These are phyloP conservation scores for Furcasterigmium furcatum DNA, from an alignment of 2,329 filamentous ascomycete genomes.

Conservation along the genomic window DNA sequence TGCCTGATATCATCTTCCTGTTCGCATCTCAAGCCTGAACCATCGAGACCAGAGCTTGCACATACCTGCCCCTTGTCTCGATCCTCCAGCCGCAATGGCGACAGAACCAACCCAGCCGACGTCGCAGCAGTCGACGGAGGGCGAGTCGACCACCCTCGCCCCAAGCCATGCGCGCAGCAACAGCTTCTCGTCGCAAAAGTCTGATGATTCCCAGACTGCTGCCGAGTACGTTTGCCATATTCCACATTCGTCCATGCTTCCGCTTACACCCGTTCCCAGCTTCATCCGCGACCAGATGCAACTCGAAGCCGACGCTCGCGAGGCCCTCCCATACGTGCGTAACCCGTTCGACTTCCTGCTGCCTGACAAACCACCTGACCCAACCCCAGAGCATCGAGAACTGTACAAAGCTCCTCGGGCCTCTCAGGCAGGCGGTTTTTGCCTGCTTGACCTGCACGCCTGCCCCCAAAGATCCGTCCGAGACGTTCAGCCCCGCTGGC, in stretches of 20 bases:
- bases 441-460: slow-evolving; percentile 94
- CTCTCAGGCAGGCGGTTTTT: slow-evolving; percentile 84
- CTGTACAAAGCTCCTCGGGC: slow-evolving; percentile 86
- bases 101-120: not conserved
- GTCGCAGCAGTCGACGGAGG: not conserved
- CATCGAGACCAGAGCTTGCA: too few species aligned
- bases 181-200: slow-evolving; percentile 57
- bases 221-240: slow-evolving; percentile 47
- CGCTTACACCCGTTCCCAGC: slow-evolving; percentile 40
- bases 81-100: not conserved
- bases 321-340: slow-evolving; percentile 86
- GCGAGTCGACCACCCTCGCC: slow-evolving; percentile 6
- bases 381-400: slow-evolving; percentile 76
- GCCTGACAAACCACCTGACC: slow-evolving; percentile 1
- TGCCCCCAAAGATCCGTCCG: slow-evolving; percentile 58
- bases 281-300: slow-evolving; percentile 88
- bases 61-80: too few species aligned
- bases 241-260: not conserved
- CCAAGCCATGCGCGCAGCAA: slow-evolving; percentile 40
- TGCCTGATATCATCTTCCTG: too few species aligned
- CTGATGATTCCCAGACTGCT: slow-evolving; percentile 67
- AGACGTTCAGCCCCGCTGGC: slow-evolving; percentile 70
- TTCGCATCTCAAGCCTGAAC: too few species aligned
- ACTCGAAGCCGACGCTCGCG: slow-evolving; percentile 91
- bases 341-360: not conserved